A percentile compares a stretch with the other conserved stretches of the same genome.
Conservation (phyloP, 1,139 yeast genomes). For the Sugiyamaella japonica region DNA sequence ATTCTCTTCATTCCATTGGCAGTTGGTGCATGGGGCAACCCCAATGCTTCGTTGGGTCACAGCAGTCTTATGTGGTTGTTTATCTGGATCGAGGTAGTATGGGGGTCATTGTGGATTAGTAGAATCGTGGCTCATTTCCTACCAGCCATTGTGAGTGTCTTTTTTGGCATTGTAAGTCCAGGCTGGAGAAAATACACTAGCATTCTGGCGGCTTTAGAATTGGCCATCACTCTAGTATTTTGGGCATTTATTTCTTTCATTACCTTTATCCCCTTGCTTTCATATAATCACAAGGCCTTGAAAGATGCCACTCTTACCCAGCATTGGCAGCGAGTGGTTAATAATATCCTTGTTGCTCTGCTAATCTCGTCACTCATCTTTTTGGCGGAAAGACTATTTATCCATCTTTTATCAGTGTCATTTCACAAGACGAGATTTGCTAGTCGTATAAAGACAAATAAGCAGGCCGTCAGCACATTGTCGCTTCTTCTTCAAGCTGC, state of each 20-base stretch:
- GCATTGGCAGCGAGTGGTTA: slow-evolving; percentile 42
- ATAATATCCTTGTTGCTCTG: slow-evolving; percentile 43
- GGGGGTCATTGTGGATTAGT: slow-evolving; percentile 45
- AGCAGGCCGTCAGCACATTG: slow-evolving; percentile 38
- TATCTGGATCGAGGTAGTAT: slow-evolving; percentile 46
- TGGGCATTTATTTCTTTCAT: slow-evolving; percentile 42
- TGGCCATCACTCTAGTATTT: slow-evolving; percentile 39
- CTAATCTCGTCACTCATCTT: slow-evolving; percentile 42
- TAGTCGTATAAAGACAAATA: slow-evolving; percentile 42
- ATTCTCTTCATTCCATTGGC: slow-evolving; percentile 44
- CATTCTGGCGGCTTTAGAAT: slow-evolving; percentile 41
- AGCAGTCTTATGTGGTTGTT: slow-evolving; percentile 44
- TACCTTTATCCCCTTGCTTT: slow-evolving; percentile 43
- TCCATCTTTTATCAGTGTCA: slow-evolving; percentile 45
- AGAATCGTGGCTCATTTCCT: slow-evolving; percentile 40
- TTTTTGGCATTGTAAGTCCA: slow-evolving; percentile 42
- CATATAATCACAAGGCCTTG: slow-evolving; percentile 37
- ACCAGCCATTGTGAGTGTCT: slow-evolving; percentile 35
- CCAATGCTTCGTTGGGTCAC: slow-evolving; percentile 37
- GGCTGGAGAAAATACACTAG: slow-evolving; percentile 40
- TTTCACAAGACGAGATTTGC: slow-evolving; percentile 47
- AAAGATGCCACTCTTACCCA: slow-evolving; percentile 33
- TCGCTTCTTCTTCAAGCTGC: slow-evolving; percentile 40
- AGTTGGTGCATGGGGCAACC: slow-evolving; percentile 43
- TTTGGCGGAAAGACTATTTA: slow-evolving; percentile 41